Evolutionary conservation across 352 stramenopile species (phyloP), one percentile per base, ranked within the genome.

Genomic region (Globisporangium radiosum): DNA sequence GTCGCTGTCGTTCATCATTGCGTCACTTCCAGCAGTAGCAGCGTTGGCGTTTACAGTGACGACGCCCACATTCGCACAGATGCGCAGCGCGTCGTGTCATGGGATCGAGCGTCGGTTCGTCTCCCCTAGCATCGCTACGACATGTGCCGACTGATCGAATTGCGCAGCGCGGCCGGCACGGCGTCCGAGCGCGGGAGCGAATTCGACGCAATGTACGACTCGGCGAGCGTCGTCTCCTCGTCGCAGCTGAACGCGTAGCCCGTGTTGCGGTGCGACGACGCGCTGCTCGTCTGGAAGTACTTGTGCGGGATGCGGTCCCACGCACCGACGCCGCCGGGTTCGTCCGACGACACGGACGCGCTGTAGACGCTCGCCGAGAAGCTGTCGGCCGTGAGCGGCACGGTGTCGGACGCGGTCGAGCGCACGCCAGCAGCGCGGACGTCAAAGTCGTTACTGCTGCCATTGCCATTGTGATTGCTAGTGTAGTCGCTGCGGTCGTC

Each of bases 121-220:
- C 9, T 14, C 19, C 19, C 19, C 19, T 25, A 25, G 19, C 19
- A 25, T 25, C 19, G 19, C 8, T 45, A 45, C 4, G 59, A 56
- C 39, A 51, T 15, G 47, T 55, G 52, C n/a, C 59, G 39, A n/a
- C 39, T 60, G 15, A 65, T 65, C 14, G 81, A 88, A 55, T 88
- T 88, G 45, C 81, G 78, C 56, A 86, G 73, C 11, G 81, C 81
- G 10, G 75, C 75, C 8, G 75, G 73, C 52, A 88, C 73, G 45
- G 81, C 81, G 25, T 90, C 76, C 17, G 81, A 87, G 36, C 74
- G 70, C n/a, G 75, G 75, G 53, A 87, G 60, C 63, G 78, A 88
- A 63, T 88, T 91, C 13, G 83, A 91, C 15, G 83, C 83, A 51
- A 92, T 92, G 67, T 90, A 90, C 62, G 79, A 90, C 69, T 93